Percentiles rank a stretch among this genome's conserved stretches.
These are phyloP conservation scores for Amanita inopinata DNA, from an alignment of 768 basidiomycete species.

Conservation along the genomic window DNA sequence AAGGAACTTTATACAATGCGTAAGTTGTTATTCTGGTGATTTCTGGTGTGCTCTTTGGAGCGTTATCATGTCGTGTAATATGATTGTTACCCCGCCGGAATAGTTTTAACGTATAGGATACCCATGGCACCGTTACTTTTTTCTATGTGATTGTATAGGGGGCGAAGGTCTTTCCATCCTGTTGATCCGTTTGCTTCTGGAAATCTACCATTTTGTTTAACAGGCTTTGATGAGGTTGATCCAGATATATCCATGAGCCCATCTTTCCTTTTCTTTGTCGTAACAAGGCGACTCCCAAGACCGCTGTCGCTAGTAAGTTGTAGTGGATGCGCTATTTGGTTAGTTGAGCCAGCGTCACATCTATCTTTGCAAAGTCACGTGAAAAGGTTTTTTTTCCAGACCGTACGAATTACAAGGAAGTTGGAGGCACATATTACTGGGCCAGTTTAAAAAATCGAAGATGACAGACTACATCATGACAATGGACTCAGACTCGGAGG, in stretches of 20 bases:
- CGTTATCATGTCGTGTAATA: constrained; percentile 8
- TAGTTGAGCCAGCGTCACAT: no score
- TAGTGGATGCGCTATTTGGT: no score
- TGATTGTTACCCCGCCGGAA: neutral
- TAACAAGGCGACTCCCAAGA: no score
- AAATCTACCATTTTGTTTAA: neutral
- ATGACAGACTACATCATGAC: constrained; percentile 74
- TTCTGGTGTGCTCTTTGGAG: neutral
- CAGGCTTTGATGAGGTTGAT: neutral
- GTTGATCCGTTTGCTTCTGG: constrained; percentile 4
- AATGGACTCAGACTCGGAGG: constrained; percentile 72
- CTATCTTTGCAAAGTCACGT: no score
- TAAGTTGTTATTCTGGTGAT: constrained; percentile 6
- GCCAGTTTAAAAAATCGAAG: neutral
- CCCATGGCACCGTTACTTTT: constrained; percentile 8
- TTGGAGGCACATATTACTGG: neutral
- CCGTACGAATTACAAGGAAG: neutral
- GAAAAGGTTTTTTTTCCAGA: neutral
- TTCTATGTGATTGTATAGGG: constrained; percentile 10
- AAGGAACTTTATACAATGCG: neutral
- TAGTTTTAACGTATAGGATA: constrained; percentile 4
- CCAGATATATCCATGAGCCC: neutral
- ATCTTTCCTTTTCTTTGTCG: neutral
- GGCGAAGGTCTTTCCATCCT: no score
- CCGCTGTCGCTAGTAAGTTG: no score